Evolutionary conservation across 1,139 yeast species (phyloP).

Genomic region (Taphrina sp.): DNA sequence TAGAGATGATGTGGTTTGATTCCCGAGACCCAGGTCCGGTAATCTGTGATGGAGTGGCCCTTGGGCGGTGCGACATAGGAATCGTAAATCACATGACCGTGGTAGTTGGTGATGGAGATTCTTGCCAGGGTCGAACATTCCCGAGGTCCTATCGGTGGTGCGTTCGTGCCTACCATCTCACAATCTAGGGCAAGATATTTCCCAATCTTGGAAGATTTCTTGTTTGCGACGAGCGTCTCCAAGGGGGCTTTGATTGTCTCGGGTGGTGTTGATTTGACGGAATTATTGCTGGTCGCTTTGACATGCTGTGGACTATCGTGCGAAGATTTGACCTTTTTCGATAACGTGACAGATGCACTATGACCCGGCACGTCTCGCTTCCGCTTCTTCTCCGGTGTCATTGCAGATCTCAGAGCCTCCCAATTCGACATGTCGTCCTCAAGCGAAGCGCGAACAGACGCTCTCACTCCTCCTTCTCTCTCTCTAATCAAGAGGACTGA

Average conservation of each 20-base stretch:
- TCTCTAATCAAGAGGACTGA: no score
- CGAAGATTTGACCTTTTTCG: background rate
- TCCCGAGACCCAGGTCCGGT: conserved; percentile 96
- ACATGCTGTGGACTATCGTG: background rate
- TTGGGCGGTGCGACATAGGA: conserved; percentile 72
- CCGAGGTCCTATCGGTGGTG: conserved; percentile 53
- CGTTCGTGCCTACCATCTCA: conserved; percentile 78
- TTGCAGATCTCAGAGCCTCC: conserved; percentile 15
- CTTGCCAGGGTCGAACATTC: conserved; percentile 80
- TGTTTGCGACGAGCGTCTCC: conserved; percentile 20
- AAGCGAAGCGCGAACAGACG: background rate
- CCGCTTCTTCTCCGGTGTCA: conserved; percentile 21
- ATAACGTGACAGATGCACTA: background rate
- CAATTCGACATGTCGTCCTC: conserved; percentile 23
- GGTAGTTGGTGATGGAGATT: conserved; percentile 79
- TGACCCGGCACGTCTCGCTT: conserved; percentile 1
- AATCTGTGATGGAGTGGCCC: conserved; percentile 63
- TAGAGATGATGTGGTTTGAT: conserved; percentile 58
- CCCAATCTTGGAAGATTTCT: conserved; percentile 48
- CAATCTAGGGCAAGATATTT: conserved; percentile 82
- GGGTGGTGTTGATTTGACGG: background rate
- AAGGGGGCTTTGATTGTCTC: conserved; percentile 1
- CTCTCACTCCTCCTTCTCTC: no score
- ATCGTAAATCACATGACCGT: conserved; percentile 70
- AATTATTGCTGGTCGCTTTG: background rate